Evolutionary conservation across 345 rosid genomes (phyloP).

Genomic region (Eucalyptus dawsonii): DNA sequence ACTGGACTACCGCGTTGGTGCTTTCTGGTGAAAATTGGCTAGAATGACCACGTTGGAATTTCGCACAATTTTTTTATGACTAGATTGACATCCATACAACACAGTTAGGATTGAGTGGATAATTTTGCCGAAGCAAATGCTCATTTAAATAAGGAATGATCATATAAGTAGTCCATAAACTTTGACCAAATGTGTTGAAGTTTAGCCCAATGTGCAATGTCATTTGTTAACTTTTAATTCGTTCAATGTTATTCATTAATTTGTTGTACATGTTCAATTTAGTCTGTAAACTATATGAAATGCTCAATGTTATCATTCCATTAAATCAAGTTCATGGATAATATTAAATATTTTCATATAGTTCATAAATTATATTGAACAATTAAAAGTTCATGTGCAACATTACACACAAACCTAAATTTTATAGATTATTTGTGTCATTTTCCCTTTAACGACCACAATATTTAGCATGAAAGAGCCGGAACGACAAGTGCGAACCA

Average conservation of each 20-base stretch:
- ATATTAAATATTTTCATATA: too few species aligned
- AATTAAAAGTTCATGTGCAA: fast-evolving
- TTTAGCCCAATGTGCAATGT: too few species aligned
- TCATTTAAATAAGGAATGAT: not conserved
- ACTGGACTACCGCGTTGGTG: fast-evolving
- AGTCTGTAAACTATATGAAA: too few species aligned
- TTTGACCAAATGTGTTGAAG: too few species aligned
- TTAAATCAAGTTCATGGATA: fast-evolving
- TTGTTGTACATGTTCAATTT: too few species aligned
- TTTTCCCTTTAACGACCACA: too few species aligned
- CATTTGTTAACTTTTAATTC: too few species aligned
- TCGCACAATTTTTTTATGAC: fast-evolving
- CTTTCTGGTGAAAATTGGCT: not conserved
- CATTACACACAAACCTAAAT: not conserved
- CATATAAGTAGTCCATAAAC: too few species aligned
- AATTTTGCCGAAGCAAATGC: too few species aligned
- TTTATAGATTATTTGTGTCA: not conserved
- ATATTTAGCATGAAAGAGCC: not conserved
- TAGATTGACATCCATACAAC: not conserved
- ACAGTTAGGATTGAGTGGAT: fast-evolving
- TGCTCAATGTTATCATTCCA: not conserved
- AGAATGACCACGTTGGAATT: not conserved
- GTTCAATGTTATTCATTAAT: too few species aligned
- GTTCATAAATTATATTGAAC: fast-evolving
- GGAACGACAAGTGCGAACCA: not conserved